These are phyloP conservation scores for Oemleria cerasiformis DNA, from an alignment of 306 rosid species.

Conservation along the genomic window DNA sequence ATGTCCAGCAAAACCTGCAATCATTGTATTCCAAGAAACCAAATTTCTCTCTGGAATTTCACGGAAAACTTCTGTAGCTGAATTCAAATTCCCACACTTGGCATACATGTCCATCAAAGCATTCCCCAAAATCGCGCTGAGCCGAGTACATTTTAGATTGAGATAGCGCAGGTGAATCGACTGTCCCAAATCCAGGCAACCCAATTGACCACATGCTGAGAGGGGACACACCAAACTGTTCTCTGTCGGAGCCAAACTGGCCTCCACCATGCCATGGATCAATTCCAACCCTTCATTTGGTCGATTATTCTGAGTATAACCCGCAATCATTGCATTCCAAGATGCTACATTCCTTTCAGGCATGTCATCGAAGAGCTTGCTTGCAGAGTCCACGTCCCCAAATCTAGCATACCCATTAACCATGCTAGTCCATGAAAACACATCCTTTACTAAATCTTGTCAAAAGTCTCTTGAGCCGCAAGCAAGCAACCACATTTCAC, in stretches of 20 bases:
- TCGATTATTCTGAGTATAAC: conserved; percentile 64
- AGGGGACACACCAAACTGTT: conserved; percentile 67
- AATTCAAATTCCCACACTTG: conserved; percentile 62
- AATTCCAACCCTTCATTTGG: conserved; percentile 59
- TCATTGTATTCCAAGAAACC: conserved; percentile 13
- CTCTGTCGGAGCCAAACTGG: conserved; percentile 44
- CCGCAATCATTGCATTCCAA: conserved; percentile 77
- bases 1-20: conserved; percentile 65
- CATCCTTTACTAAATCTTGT: conserved; percentile 56
- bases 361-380: conserved; percentile 51
- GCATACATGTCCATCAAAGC: conserved; percentile 74
- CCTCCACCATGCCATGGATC: conserved; percentile 51
- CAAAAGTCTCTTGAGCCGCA: conserved; percentile 50
- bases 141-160: conserved; percentile 22
- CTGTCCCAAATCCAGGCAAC: conserved; percentile 54
- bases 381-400: conserved; percentile 65
- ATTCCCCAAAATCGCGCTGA: conserved; percentile 47
- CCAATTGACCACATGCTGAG: conserved; percentile 70
- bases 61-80: conserved; percentile 46
- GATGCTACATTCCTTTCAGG: conserved; percentile 63
- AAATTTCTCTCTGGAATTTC: conserved; percentile 45
- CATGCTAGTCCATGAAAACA: conserved; percentile 76
- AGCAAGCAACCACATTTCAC: conserved; percentile 53
- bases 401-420: conserved; percentile 73
- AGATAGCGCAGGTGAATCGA: conserved; percentile 50